These are phyloP conservation scores for Chytridium lagenaria DNA, from an alignment of 371 early-diverging fungal species.

Conservation along the genomic window DNA sequence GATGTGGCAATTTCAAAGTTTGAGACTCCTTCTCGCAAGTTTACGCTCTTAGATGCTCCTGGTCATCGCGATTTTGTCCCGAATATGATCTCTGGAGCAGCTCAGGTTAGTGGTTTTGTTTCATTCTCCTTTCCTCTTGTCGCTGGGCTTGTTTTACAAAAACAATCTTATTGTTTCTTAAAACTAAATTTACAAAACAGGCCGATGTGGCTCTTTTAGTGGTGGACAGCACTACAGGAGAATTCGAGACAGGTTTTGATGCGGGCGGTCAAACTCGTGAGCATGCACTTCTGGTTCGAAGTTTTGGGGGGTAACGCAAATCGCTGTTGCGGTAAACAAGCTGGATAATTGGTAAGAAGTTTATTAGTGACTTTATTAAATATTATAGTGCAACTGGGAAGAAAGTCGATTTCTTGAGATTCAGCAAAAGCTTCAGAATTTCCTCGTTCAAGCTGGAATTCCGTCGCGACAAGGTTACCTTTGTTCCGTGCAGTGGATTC, in stretches of 20 bases:
- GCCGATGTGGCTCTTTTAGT: conserved; percentile 97
- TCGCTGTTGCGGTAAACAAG: conserved; percentile 94
- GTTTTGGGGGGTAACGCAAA: conserved; percentile 85
- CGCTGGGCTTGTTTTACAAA: too few relatives aligned
- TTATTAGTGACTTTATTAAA: neutral
- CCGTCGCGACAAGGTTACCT: conserved; percentile 68
- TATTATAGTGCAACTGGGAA: conserved; percentile 73
- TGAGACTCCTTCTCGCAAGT: conserved; percentile 77
- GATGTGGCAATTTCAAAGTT: conserved; percentile 93
- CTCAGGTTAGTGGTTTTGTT: conserved; percentile 60
- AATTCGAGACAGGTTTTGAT: conserved; percentile 98
- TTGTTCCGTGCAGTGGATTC: conserved; percentile 89
- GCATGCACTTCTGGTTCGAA: conserved; percentile 87
- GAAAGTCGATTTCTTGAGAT: conserved; percentile 79
- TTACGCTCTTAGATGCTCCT: conserved; percentile 95
- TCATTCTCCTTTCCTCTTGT: neutral
- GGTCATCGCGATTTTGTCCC: conserved; percentile 99
- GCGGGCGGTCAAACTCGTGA: conserved; percentile 97
- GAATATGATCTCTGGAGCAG: conserved; percentile 99
- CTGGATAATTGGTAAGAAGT: conserved; percentile 72
- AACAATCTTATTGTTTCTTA: neutral
- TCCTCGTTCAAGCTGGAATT: conserved; percentile 79
- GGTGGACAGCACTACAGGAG: conserved; percentile 88
- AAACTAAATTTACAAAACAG: conserved; percentile 23
- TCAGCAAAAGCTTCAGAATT: conserved; percentile 63